Conservation (phyloP, 164 flowering plant species). For the Echeveria elegans region DNA sequence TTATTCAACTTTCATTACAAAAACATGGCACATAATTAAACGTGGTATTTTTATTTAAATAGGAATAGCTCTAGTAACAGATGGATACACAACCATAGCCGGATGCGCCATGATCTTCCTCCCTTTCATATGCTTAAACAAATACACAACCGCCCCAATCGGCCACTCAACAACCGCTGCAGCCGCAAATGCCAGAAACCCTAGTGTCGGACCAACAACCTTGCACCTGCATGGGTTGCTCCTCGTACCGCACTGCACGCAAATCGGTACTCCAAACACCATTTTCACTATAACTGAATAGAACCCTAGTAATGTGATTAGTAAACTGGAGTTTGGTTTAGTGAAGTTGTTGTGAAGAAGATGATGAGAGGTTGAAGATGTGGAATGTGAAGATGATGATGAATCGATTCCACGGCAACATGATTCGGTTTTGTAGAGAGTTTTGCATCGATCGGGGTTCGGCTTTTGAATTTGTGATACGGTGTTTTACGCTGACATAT, state of each 20-base stretch:
- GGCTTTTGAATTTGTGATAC: not conserved
- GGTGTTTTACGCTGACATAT: not conserved
- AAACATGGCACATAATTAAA: too few relatives aligned
- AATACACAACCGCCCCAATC: conserved; percentile 60
- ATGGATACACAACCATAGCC: conserved; percentile 58
- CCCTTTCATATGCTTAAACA: conserved; percentile 59
- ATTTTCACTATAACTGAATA: too few relatives aligned
- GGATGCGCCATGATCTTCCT: conserved; percentile 87
- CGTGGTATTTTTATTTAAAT: too few relatives aligned
- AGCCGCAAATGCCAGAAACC: conserved; percentile 53
- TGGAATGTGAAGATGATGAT: not conserved
- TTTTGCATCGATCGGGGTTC: not conserved
- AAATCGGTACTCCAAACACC: conserved; percentile 37
- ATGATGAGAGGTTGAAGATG: not conserved
- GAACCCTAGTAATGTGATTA: too few relatives aligned
- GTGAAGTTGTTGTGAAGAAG: not conserved
- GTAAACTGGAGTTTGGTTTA: not conserved
- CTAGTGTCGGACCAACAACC: conserved; percentile 54
- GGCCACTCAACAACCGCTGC: conserved; percentile 87
- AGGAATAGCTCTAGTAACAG: conserved; percentile 44
- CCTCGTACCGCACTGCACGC: conserved; percentile 54
- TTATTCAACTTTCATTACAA: too few relatives aligned
- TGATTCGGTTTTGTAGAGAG: not conserved
- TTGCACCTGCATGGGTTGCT: conserved; percentile 77
- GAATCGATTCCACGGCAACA: not conserved